phyloP scores from a whole-genome alignment of 768 basidiomycete species.

The Calocybe gangraenosa region DNA sequence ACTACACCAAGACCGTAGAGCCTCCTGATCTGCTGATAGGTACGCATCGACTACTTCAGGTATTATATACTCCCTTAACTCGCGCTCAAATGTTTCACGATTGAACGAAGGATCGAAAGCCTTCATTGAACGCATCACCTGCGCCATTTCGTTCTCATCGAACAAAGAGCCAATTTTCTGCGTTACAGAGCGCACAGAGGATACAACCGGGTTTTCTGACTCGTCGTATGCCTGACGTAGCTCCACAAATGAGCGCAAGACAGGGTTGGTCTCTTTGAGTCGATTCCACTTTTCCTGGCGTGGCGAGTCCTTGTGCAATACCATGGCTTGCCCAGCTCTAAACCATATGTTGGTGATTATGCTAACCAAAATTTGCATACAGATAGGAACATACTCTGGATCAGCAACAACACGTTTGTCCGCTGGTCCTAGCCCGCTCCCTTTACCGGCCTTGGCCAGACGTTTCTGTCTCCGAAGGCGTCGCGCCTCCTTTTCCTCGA shows the following conservation, averaged over 20 bases:
- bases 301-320: constrained; percentile 79
- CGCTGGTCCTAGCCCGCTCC: constrained; percentile 47
- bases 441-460: constrained; percentile 80
- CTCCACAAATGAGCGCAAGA: constrained; percentile 55
- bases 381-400: constrained; percentile 63
- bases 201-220: constrained; percentile 87
- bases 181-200: constrained; percentile 77
- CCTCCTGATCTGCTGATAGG: constrained; percentile 82
- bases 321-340: constrained; percentile 84
- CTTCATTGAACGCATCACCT: constrained; percentile 85
- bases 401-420: constrained; percentile 59
- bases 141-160: constrained; percentile 98
- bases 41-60: constrained; percentile 98
- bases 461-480: constrained; percentile 75
- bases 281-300: constrained; percentile 78
- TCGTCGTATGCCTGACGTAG: constrained; percentile 79
- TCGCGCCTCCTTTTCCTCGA: constrained; percentile 91
- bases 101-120: constrained; percentile 84
- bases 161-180: constrained; percentile 85
- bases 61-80: constrained; percentile 93
- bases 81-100: constrained; percentile 82
- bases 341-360: background rate
- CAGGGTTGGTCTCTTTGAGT: constrained; percentile 75
- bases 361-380: background rate
- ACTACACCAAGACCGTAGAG: constrained; percentile 86